Conservation (phyloP, 2,329 filamentous ascomycete genomes). For the Fusarium goolgardi region DNA sequence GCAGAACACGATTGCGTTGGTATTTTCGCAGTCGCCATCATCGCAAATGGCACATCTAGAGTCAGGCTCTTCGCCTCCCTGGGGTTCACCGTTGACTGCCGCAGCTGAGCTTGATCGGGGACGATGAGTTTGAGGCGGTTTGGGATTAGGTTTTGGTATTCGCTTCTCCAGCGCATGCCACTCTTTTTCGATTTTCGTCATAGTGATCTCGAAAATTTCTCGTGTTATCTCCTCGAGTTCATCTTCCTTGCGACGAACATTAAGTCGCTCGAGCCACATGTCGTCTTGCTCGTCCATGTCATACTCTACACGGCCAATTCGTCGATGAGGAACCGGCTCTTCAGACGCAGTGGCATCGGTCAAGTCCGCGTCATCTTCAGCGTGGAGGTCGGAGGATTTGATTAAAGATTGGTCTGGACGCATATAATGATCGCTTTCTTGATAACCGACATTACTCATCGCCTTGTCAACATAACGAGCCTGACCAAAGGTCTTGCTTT, state of each 20-base stretch:
- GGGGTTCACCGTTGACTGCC: slow-evolving; percentile 92
- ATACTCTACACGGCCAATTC: slow-evolving; percentile 89
- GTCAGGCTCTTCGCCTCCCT: slow-evolving; percentile 88
- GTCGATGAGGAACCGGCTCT: slow-evolving; percentile 50
- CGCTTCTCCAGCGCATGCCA: slow-evolving; percentile 97
- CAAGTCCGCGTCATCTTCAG: slow-evolving; percentile 69
- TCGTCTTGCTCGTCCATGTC: slow-evolving; percentile 99
- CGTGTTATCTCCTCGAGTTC: slow-evolving; percentile 87
- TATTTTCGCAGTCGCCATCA: slow-evolving; percentile 99
- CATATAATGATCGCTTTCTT: slow-evolving; percentile 90
- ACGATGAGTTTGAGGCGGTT: slow-evolving; percentile 92
- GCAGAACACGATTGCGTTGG: slow-evolving; percentile 98
- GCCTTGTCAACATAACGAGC: slow-evolving; percentile 94
- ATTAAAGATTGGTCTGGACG: slow-evolving; percentile 79
- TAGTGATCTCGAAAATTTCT: slow-evolving; percentile 95
- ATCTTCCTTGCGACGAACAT: slow-evolving; percentile 77
- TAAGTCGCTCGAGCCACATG: slow-evolving; percentile 91
- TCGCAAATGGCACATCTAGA: slow-evolving; percentile 98
- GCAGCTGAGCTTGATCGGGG: slow-evolving; percentile 93
- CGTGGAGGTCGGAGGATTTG: slow-evolving; percentile 68
- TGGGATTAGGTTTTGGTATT: slow-evolving; percentile 96
- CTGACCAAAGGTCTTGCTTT: slow-evolving; percentile 86
- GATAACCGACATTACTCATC: slow-evolving; percentile 96
- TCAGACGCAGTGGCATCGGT: slow-evolving; percentile 48
- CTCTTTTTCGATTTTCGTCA: slow-evolving; percentile 99